These are phyloP conservation scores for Hanseniaspora singularis DNA, from an alignment of 805 yeast species.

Conservation along the genomic window DNA sequence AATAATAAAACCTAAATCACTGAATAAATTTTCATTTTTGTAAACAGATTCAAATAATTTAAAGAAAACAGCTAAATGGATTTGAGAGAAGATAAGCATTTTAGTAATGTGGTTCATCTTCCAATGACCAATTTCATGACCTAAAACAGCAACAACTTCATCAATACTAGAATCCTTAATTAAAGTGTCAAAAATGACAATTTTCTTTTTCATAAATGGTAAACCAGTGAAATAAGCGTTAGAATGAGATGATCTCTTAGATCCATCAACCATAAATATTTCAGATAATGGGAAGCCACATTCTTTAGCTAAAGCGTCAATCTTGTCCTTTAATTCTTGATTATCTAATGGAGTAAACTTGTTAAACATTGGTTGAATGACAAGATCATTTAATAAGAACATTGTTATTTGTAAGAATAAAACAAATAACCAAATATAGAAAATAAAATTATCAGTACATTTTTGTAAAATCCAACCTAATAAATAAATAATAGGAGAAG, in stretches of 20 bases:
- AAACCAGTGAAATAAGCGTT: slow-evolving; percentile 93
- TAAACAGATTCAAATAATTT: slow-evolving; percentile 68
- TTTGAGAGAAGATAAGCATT: slow-evolving; percentile 53
- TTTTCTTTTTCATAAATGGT: slow-evolving; percentile 87
- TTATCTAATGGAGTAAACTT: slow-evolving; percentile 80
- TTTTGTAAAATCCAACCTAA: slow-evolving; percentile 70
- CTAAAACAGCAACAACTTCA: slow-evolving; percentile 87
- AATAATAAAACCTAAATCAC: slow-evolving; percentile 59
- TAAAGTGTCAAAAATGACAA: slow-evolving; percentile 85
- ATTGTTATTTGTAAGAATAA: slow-evolving; percentile 59
- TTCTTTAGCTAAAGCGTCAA: slow-evolving; percentile 63
- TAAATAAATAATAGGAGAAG: slow-evolving; percentile 60
- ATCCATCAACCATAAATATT: slow-evolving; percentile 88
- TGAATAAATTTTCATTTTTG: slow-evolving; percentile 64
- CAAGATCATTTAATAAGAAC: slow-evolving; percentile 67
- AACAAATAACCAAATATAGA: slow-evolving; percentile 63
- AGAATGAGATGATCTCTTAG: slow-evolving; percentile 89
- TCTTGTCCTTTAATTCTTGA: slow-evolving; percentile 72
- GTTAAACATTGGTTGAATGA: slow-evolving; percentile 88
- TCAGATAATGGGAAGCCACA: slow-evolving; percentile 79
- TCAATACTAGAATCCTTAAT: slow-evolving; percentile 62
- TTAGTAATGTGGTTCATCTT: slow-evolving; percentile 75
- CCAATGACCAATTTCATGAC: slow-evolving; percentile 99
- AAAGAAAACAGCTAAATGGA: slow-evolving; percentile 52
- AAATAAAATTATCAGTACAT: slow-evolving; percentile 70